phyloP scores from a whole-genome alignment of 345 rosid genomes.

The Eucalyptus regnans region DNA sequence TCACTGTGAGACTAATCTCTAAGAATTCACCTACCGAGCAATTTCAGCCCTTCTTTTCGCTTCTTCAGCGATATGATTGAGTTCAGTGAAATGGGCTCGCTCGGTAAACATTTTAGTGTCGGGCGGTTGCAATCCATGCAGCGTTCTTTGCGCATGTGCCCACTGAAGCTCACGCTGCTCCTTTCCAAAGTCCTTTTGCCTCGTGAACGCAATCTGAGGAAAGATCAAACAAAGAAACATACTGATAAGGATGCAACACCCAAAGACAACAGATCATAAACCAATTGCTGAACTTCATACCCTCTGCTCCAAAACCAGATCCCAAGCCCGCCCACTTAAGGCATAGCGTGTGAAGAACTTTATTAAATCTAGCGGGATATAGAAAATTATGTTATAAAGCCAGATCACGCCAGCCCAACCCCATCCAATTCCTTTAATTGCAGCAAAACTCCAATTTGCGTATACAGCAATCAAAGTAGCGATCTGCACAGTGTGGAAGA shows the following conservation, averaged over 20 bases:
- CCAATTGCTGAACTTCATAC: slow-evolving; percentile 21
- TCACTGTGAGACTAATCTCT: neutral
- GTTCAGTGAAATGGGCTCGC: slow-evolving; percentile 72
- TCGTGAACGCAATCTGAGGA: slow-evolving; percentile 89
- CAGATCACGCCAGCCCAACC: slow-evolving; percentile 99
- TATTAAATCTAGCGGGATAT: slow-evolving; percentile 81
- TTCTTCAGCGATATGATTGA: slow-evolving; percentile 93
- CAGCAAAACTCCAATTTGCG: slow-evolving; percentile 93
- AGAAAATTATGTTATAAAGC: slow-evolving; percentile 84
- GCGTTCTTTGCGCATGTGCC: slow-evolving; percentile 98
- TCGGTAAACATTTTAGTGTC: slow-evolving; percentile 93
- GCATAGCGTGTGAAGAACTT: slow-evolving; percentile 91
- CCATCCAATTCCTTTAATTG: slow-evolving; percentile 98
- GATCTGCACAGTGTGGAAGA: slow-evolving; percentile 35
- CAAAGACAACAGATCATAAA: neutral
- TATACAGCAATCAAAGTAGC: slow-evolving; percentile 96
- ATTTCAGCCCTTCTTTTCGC: slow-evolving; percentile 98
- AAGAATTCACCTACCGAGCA: slow-evolving; percentile 42
- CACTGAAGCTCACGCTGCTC: slow-evolving; percentile 98
- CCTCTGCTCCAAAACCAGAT: slow-evolving; percentile 97
- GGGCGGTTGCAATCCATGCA: slow-evolving; percentile 91
- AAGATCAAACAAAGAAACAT: neutral
- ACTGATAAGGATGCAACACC: neutral
- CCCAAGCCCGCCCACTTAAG: slow-evolving; percentile 98
- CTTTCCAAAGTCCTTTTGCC: slow-evolving; percentile 94